Conservation (phyloP, 768 basidiomycete species). For the Serendipita sp. region DNA sequence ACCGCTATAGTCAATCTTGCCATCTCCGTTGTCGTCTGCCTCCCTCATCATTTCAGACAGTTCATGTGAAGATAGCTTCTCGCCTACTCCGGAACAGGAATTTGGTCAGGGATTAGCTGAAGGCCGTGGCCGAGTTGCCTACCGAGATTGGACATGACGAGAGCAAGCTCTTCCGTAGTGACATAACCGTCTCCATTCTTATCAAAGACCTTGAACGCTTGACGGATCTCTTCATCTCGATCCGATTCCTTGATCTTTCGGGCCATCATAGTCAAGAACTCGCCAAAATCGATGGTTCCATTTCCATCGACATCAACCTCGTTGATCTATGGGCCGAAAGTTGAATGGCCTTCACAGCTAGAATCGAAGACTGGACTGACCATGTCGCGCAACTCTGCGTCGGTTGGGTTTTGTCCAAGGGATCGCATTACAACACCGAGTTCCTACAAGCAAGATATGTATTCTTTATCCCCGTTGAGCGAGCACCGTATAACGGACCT, state of each 20-base stretch:
- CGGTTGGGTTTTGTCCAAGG: slow-evolving; percentile 32
- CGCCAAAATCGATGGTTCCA: slow-evolving; percentile 38
- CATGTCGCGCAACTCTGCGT: slow-evolving; percentile 33
- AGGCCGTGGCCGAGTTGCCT: background rate
- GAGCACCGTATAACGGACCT: background rate
- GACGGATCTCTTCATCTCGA: slow-evolving; percentile 83
- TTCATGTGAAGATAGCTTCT: slow-evolving; percentile 28
- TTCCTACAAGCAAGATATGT: slow-evolving; percentile 17
- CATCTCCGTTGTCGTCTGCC: slow-evolving; percentile 30
- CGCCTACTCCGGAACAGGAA: slow-evolving; percentile 14
- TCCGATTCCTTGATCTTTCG: slow-evolving; percentile 85
- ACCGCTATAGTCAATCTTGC: slow-evolving; percentile 19
- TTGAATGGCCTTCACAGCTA: background rate
- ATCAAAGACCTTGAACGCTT: slow-evolving; percentile 95
- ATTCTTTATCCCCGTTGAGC: background rate
- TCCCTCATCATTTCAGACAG: slow-evolving; percentile 33
- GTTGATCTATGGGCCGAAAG: slow-evolving; percentile 35
- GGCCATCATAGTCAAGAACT: slow-evolving; percentile 74
- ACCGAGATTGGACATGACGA: slow-evolving; percentile 87
- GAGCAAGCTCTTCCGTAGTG: slow-evolving; percentile 65
- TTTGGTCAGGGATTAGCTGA: background rate
- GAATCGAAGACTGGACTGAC: slow-evolving; percentile 12
- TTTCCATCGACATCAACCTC: slow-evolving; percentile 41
- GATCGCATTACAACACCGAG: slow-evolving; percentile 34
- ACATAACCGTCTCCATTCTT: slow-evolving; percentile 91